Conservation (phyloP, 2,329 filamentous ascomycete genomes). For the Dissoconium aciculare region DNA sequence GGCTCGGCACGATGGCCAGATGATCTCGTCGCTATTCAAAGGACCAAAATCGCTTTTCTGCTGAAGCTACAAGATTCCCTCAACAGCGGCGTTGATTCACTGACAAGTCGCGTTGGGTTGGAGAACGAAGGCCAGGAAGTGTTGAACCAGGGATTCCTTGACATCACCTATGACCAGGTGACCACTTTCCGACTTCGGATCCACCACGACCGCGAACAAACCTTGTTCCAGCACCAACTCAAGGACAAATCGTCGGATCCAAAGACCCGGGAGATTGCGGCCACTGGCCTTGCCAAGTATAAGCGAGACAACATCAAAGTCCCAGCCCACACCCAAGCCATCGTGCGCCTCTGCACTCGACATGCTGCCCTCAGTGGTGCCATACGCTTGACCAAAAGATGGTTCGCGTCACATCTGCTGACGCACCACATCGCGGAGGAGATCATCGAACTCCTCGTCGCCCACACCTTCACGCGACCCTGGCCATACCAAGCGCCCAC, state of each 20-base stretch:
- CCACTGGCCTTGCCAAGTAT: constrained; percentile 53
- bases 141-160: constrained; percentile 68
- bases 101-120: constrained; percentile 59
- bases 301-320: constrained; percentile 56
- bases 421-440: constrained; percentile 61
- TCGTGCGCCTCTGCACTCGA: constrained; percentile 66
- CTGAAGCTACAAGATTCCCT: constrained; percentile 59
- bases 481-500: constrained; percentile 68
- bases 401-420: constrained; percentile 77
- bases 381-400: constrained; percentile 73
- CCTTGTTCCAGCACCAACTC: constrained; percentile 60
- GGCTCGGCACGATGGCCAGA: constrained; percentile 89
- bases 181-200: constrained; percentile 73
- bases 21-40: constrained; percentile 76
- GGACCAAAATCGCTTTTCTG: constrained; percentile 81
- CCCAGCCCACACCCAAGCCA: constrained; percentile 66
- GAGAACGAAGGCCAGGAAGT: constrained; percentile 57
- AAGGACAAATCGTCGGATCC: constrained; percentile 57
- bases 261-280: constrained; percentile 51
- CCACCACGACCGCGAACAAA: constrained; percentile 74
- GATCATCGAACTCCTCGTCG: constrained; percentile 68
- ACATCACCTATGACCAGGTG: constrained; percentile 58
- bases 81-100: constrained; percentile 43
- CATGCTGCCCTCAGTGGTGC: constrained; percentile 66
- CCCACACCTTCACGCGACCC: constrained; percentile 64